Percentiles rank a stretch among this genome's conserved stretches.
These are phyloP conservation scores for Aspergillus sp. DNA, from an alignment of 2,329 filamentous ascomycete genomes.

Conservation along the genomic window DNA sequence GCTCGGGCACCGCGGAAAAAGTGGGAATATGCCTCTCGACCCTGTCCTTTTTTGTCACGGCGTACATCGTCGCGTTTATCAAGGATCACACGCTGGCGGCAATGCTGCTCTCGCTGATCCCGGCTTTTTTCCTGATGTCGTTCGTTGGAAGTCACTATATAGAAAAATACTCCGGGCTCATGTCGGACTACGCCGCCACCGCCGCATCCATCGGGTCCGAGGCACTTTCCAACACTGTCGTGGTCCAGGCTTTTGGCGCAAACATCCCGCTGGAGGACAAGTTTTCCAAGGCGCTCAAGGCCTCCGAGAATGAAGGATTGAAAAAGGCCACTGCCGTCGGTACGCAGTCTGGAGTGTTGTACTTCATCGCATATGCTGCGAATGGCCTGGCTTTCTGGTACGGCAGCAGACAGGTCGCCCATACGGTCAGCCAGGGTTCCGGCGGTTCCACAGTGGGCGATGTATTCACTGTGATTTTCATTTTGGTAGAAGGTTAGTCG, in stretches of 20 bases:
- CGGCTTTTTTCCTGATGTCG: constrained; percentile 67
- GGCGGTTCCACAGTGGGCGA: constrained; percentile 23
- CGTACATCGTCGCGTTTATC: constrained; percentile 79
- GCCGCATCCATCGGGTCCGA: background rate
- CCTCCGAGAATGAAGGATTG: constrained; percentile 16
- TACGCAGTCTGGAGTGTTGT: constrained; percentile 20
- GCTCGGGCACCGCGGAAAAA: constrained; percentile 87
- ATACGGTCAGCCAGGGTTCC: constrained; percentile 11
- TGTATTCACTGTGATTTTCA: constrained; percentile 31
- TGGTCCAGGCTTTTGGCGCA: constrained; percentile 39
- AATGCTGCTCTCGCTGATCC: constrained; percentile 68
- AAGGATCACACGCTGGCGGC: constrained; percentile 87
- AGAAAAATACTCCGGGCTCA: constrained; percentile 64
- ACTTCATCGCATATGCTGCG: constrained; percentile 24
- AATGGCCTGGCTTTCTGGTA: constrained; percentile 26
- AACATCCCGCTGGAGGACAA: constrained; percentile 16
- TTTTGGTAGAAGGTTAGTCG: constrained; percentile 28
- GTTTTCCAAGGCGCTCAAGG: constrained; percentile 17
- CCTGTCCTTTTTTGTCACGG: constrained; percentile 69
- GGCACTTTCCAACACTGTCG: constrained; percentile 23
- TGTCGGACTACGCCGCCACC: constrained; percentile 46
- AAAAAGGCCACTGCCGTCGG: constrained; percentile 20
- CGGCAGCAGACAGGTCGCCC: constrained; percentile 48
- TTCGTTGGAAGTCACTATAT: constrained; percentile 64
- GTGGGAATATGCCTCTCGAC: constrained; percentile 66